These are phyloP conservation scores for Abrus precatorius DNA, from an alignment of 306 rosid species.

Conservation along the genomic window DNA sequence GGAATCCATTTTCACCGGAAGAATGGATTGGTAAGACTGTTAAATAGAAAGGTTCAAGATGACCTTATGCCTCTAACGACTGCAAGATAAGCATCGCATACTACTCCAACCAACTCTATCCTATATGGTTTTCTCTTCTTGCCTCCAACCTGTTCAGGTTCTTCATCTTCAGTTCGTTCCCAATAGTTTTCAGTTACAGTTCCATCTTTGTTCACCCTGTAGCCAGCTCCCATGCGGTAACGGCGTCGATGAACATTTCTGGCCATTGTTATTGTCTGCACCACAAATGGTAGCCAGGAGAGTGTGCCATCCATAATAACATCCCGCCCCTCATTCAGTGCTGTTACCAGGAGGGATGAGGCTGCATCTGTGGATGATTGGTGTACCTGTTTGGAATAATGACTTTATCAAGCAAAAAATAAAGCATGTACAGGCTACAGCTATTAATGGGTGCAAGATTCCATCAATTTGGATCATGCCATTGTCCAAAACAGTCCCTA, in stretches of 20 bases:
- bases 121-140: slow-evolving; percentile 93
- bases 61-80: slow-evolving; percentile 89
- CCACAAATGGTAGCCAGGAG: slow-evolving; percentile 95
- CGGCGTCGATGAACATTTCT: slow-evolving; percentile 94
- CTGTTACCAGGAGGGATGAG: slow-evolving; percentile 93
- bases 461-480: not conserved
- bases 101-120: slow-evolving; percentile 96
- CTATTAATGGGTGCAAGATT: not conserved
- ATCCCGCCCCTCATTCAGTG: slow-evolving; percentile 89
- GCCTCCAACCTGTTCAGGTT: slow-evolving; percentile 74
- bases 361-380: slow-evolving; percentile 99
- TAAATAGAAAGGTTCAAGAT: slow-evolving; percentile 20
- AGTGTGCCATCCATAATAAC: slow-evolving; percentile 98
- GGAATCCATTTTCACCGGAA: slow-evolving; percentile 2
- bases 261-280: slow-evolving; percentile 94
- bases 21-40: slow-evolving; percentile 29
- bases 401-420: slow-evolving; percentile 19
- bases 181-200: slow-evolving; percentile 81
- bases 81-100: slow-evolving; percentile 94
- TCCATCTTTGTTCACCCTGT: slow-evolving; percentile 71
- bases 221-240: slow-evolving; percentile 90
- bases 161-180: slow-evolving; percentile 77
- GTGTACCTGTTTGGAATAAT: slow-evolving; percentile 71
- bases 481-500: not conserved
- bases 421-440: slow-evolving; percentile 11